Percentiles rank a stretch among this genome's conserved stretches.
Conservation (phyloP, 352 stramenopile species). For the Globisporangium middletonii region DNA sequence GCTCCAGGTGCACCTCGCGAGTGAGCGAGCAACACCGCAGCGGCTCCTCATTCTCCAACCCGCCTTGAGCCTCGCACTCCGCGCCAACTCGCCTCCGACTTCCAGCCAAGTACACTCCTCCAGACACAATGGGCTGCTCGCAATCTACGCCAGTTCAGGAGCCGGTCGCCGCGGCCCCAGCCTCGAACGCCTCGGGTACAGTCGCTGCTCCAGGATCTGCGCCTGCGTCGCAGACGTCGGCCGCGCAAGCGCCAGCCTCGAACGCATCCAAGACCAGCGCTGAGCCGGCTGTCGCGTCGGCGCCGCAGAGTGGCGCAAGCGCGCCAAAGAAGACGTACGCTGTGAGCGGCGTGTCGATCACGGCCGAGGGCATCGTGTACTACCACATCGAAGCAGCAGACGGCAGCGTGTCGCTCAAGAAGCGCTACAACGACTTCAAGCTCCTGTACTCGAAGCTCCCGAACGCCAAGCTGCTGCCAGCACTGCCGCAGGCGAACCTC, state of each 20-base stretch:
- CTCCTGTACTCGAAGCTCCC: slow-evolving; percentile 39
- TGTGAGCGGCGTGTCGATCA: slow-evolving; percentile 56
- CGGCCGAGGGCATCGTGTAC: slow-evolving; percentile 55
- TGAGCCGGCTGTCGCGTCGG: background rate
- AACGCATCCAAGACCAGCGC: slow-evolving; percentile 1
- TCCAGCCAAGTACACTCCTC: slow-evolving; percentile 14
- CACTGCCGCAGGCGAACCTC: slow-evolving; percentile 45
- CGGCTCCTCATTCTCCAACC: slow-evolving; percentile 5
- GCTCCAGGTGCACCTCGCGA: background rate
- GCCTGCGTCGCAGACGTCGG: slow-evolving; percentile 11
- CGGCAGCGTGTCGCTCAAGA: slow-evolving; percentile 38
- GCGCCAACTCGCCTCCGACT: background rate
- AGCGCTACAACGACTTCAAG: slow-evolving; percentile 84
- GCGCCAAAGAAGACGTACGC: slow-evolving; percentile 25
- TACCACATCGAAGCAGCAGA: slow-evolving; percentile 53
- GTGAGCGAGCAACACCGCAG: background rate
- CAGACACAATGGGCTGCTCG: slow-evolving; percentile 54
- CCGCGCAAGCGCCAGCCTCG: slow-evolving; percentile 12
- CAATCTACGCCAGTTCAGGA: slow-evolving; percentile 62
- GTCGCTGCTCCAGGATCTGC: background rate
- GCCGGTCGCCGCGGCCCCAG: slow-evolving; percentile 16
- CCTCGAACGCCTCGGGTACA: slow-evolving; percentile 14
- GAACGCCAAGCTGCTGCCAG: slow-evolving; percentile 29
- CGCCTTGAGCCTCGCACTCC: background rate
- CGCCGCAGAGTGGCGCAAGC: slow-evolving; percentile 1